Percentiles rank a stretch among this genome's conserved stretches.
These are phyloP conservation scores for Coemansia sp. DNA, from an alignment of 371 early-diverging fungal genomes.

Conservation along the genomic window DNA sequence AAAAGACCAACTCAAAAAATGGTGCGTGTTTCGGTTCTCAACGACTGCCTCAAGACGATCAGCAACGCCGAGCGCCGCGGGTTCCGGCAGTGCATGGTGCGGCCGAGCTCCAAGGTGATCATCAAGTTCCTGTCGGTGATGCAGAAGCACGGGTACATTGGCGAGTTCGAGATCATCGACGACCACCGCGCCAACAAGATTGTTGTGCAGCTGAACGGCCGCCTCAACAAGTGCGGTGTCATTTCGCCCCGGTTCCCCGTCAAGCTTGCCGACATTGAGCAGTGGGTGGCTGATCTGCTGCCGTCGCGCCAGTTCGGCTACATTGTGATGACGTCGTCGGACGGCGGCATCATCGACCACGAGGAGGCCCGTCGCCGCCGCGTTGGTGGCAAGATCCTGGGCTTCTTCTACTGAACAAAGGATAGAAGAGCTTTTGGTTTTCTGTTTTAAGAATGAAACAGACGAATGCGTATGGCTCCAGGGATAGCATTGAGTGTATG, in stretches of 20 bases:
- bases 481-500: no score
- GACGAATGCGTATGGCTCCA: no score
- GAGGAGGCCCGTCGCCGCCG: conserved; percentile 98
- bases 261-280: conserved; percentile 93
- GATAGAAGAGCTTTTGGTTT: neutral
- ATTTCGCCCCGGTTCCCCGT: conserved; percentile 99
- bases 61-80: conserved; percentile 99
- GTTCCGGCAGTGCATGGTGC: conserved; percentile 97
- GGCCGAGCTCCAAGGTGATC: conserved; percentile 96
- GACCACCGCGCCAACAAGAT: conserved; percentile 99
- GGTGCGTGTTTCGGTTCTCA: conserved; percentile 88
- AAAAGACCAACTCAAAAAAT: conserved; percentile 52
- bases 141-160: conserved; percentile 99
- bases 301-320: conserved; percentile 99
- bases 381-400: conserved; percentile 99
- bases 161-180: conserved; percentile 98
- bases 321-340: conserved; percentile 94
- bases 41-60: conserved; percentile 98
- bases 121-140: conserved; percentile 98
- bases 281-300: conserved; percentile 96
- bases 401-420: conserved; percentile 66
- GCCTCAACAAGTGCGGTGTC: conserved; percentile 99
- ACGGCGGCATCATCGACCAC: conserved; percentile 99
- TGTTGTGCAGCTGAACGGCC: conserved; percentile 98
- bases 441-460: neutral